phyloP scores from a whole-genome alignment of 148 eudicot species.

The Nepenthes mirabilis region DNA sequence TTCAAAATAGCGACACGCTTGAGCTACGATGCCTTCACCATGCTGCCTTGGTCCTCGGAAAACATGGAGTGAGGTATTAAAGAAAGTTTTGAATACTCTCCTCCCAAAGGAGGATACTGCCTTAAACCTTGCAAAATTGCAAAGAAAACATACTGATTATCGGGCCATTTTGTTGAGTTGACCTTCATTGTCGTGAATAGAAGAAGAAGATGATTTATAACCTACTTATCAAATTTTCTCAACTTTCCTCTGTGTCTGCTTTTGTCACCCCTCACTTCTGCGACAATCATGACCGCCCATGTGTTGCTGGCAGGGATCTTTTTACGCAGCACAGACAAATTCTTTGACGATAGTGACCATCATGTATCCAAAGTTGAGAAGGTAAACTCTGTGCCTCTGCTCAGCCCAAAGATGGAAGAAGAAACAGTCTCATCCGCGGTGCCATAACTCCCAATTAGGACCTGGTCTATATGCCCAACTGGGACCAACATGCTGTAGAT shows the following conservation, averaged over 20 bases:
- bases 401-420: constrained; percentile 20
- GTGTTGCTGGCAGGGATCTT: constrained; percentile 35
- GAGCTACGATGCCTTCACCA: too few species aligned
- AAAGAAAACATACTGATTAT: too few species aligned
- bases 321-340: constrained; percentile 34
- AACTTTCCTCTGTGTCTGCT: not conserved
- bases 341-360: constrained; percentile 28
- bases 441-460: not conserved
- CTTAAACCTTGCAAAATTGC: too few species aligned
- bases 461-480: not conserved
- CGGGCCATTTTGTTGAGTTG: too few species aligned
- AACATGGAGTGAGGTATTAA: too few species aligned
- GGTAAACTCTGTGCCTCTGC: constrained; percentile 33
- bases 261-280: not conserved
- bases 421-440: constrained; percentile 3
- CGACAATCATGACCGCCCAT: not conserved
- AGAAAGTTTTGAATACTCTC: too few species aligned
- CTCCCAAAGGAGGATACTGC: too few species aligned
- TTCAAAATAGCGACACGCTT: too few species aligned
- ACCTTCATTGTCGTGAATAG: too few species aligned
- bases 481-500: not conserved
- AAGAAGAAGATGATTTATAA: too few species aligned
- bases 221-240: too few species aligned
- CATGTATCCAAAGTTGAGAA: constrained; percentile 10
- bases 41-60: too few species aligned